A percentile compares a stretch with the other conserved stretches of the same genome.
phyloP scores from a whole-genome alignment of 352 stramenopile species.

The Pythium monospermum region DNA sequence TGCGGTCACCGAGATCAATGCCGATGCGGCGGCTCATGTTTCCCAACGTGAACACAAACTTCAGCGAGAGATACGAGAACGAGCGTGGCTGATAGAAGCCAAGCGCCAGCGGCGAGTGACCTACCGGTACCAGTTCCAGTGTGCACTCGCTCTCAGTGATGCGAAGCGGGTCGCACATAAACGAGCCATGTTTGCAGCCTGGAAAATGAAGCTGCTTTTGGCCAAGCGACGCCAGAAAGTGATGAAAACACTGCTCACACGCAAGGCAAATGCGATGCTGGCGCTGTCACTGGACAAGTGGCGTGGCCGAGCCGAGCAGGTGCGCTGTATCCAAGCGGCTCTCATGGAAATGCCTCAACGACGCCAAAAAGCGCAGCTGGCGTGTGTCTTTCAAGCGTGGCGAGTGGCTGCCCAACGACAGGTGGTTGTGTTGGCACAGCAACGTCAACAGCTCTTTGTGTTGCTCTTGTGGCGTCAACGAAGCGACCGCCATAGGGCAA shows the following conservation, averaged over 20 bases:
- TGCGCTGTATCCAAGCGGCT: background rate
- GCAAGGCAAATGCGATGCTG: background rate
- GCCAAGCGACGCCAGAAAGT: background rate
- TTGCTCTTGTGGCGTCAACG: slow-evolving; percentile 4
- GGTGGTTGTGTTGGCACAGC: background rate
- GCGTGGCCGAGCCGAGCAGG: background rate
- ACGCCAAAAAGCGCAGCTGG: background rate
- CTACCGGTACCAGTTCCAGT: slow-evolving; percentile 34
- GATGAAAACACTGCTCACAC: slow-evolving; percentile 14
- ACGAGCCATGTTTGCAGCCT: slow-evolving; percentile 17
- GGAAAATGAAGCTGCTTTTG: slow-evolving; percentile 3
- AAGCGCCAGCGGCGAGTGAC: slow-evolving; percentile 16
- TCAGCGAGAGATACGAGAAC: slow-evolving; percentile 16
- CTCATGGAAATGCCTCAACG: background rate
- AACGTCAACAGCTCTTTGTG: slow-evolving; percentile 2
- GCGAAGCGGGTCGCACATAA: slow-evolving; percentile 11
- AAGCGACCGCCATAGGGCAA: background rate
- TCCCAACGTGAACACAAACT: slow-evolving; percentile 8
- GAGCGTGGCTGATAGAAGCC: slow-evolving; percentile 7
- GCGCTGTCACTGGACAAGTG: background rate
- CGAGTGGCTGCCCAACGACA: background rate
- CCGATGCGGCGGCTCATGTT: background rate
- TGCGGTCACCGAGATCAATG: too few species aligned
- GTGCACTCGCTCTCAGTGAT: slow-evolving; percentile 25
- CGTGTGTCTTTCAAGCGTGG: background rate